phyloP scores from a whole-genome alignment of 2,329 filamentous ascomycete genomes.

The Cladosporium sp. region DNA sequence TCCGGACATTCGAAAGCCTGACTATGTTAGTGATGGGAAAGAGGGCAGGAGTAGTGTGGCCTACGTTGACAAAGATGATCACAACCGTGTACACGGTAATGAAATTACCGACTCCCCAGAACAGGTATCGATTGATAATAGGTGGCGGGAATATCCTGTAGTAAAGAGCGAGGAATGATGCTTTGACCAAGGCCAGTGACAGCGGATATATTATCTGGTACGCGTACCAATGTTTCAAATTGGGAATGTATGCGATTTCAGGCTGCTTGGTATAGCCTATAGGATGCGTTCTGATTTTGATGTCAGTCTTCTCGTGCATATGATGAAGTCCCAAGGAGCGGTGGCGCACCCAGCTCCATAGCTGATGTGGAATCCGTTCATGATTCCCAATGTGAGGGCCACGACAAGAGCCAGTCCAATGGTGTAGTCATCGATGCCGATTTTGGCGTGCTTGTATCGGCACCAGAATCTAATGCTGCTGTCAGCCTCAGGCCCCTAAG shows the following conservation, averaged over 20 bases:
- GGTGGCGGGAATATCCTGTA: constrained; percentile 8
- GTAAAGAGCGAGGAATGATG: constrained; percentile 25
- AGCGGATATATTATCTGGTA: constrained; percentile 26
- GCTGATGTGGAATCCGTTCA: constrained; percentile 9
- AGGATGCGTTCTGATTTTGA: background rate
- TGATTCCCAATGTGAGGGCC: background rate
- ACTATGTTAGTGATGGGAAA: background rate
- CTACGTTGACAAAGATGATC: background rate
- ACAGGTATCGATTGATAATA: background rate
- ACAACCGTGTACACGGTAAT: background rate
- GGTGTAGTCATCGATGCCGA: constrained; percentile 4
- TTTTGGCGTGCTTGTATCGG: background rate
- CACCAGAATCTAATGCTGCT: background rate
- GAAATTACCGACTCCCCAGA: background rate
- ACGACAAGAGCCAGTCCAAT: background rate
- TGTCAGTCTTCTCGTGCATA: background rate
- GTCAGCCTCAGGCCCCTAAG: background rate
- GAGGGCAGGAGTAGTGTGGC: background rate
- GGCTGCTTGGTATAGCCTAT: background rate
- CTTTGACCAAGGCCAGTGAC: constrained; percentile 23
- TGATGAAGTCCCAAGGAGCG: background rate
- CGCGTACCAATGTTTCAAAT: constrained; percentile 25
- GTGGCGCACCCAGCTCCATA: constrained; percentile 4
- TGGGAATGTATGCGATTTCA: constrained; percentile 15
- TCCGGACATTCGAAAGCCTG: constrained; percentile 7